A percentile compares a stretch with the other conserved stretches of the same genome.
These are phyloP conservation scores for Aspergillus amoenus DNA, from an alignment of 2,329 filamentous ascomycete species.

Conservation along the genomic window DNA sequence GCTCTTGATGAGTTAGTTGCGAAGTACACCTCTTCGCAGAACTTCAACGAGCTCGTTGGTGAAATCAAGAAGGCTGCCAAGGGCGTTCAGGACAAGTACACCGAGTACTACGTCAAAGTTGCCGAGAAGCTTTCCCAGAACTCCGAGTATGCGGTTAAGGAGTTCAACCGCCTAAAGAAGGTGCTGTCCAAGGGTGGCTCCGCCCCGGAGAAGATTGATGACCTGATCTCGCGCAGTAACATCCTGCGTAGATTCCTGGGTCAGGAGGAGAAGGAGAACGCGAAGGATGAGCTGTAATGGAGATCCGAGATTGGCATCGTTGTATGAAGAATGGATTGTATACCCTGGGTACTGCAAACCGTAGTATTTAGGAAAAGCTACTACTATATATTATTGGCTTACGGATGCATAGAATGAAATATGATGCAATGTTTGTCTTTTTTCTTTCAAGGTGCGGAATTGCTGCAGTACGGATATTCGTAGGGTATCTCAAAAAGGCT, in stretches of 20 bases:
- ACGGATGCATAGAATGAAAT: slow-evolving; percentile 4
- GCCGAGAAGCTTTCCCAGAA: slow-evolving; percentile 80
- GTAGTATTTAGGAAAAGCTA: background rate
- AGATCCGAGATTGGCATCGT: background rate
- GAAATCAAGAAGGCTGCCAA: slow-evolving; percentile 72
- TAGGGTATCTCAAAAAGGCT: slow-evolving; percentile 4
- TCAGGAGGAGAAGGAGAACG: slow-evolving; percentile 53
- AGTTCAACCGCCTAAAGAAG: slow-evolving; percentile 74
- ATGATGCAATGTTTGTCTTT: background rate
- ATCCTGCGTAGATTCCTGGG: slow-evolving; percentile 76
- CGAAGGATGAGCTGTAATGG: slow-evolving; percentile 65
- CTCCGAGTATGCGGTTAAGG: slow-evolving; percentile 78
- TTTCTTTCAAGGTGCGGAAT: background rate
- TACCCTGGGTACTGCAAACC: background rate
- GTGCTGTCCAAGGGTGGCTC: slow-evolving; percentile 85
- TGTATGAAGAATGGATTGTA: background rate
- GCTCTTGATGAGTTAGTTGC: slow-evolving; percentile 72
- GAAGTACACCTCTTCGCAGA: slow-evolving; percentile 64
- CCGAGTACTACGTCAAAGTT: slow-evolving; percentile 90
- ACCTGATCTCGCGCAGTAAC: slow-evolving; percentile 82
- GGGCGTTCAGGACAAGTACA: slow-evolving; percentile 74
- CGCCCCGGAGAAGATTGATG: slow-evolving; percentile 81
- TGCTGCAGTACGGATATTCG: background rate
- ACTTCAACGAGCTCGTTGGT: slow-evolving; percentile 63
- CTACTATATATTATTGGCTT: background rate